Base-by-base conservation (phyloP, 1,284 basidiomycete genomes). In the Ganoderma sinense region DNA sequence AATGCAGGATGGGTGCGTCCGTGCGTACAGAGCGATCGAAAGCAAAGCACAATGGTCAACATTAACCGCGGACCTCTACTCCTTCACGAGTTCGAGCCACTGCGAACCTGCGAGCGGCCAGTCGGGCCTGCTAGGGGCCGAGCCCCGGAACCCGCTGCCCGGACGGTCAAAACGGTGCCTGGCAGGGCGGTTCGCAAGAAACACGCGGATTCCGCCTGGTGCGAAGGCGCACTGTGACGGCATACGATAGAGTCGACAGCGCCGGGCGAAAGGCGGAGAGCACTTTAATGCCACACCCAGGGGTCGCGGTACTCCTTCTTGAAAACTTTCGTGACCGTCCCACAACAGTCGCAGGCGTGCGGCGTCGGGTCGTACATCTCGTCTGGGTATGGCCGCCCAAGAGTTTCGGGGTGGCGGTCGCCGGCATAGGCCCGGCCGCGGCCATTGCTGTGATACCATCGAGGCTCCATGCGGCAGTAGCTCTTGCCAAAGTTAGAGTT, bases 301-400 rank as follows among this genome's bases (percentile, higher is more conserved):
- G 72, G 72, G 45, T 73, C 72, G 29, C 72, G 72, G 56, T 71
- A 71, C 16, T 75, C 71, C 51, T 78, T 75, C 69, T 78, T 79
- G 61, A 80, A 73, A 67, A 80, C 77, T 41, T 69, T 71, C 20
- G 73, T 75, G 62, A 78, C 73, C 43, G 80, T 73, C 33, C 81
- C 80, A 66, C 82, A 83, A 65, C 77, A 82, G 33, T 76, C 76
- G 73, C 82, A 84, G 39, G 76, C 73, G 59, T 81, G 76, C 10
- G 76, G 64, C 48, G 75, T 65, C 20, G 74, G 65, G 65, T 82
- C 80, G 68, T 77, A 83, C 18, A 76, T 73, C 20, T 81, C 75
- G 3, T 74, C 73, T 23, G 70, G 60, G 59, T 78, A 78, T 5
- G 74, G 66, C 53, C 63, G 43, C 18, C 65, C 51, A 61, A 72